Evolutionary conservation across 1,284 basidiomycete genomes (phyloP), one percentile per base, ranked within the genome.

Genomic region (Inonotus obliquus): DNA sequence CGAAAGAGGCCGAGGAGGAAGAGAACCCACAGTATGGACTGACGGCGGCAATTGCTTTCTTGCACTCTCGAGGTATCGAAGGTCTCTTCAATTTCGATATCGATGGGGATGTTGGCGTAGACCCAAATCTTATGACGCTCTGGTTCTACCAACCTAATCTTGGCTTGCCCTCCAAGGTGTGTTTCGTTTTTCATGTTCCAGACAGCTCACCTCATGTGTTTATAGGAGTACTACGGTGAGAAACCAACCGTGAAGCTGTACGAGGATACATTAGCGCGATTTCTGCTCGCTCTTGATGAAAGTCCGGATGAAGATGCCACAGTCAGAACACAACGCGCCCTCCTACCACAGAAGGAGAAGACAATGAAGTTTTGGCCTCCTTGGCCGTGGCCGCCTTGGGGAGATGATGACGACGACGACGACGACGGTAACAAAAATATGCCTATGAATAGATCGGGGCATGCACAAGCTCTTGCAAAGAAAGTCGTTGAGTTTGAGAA

Each of bases 181-280:
- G 64, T 65, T 32, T 3, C 29, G 35, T 54, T 21, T 49, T 4
- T 53, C 21, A 44, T 37, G 6, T 13, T 41, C 32, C 41, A 21
- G 13, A 41, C 57, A 23, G 63, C 49, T 59, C 5, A 66, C 44
- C 63, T 59, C 19, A 32, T 32, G 32, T 25, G 59, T 47, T 17
- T 17, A 4, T 67, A 92, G 87, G 92, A 96, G 76, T 98, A 98
- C 73, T 98, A 94, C 72, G 82, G 90, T 54, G 96, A 98, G 64
- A 77, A 86, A 59, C 77, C 79, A 0, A 83, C 93, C 52, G 73
- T 86, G 23, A 80, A 84, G 25, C 75, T 91, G 11, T 98, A 98
- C 74, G 79, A 82, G 65, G 77, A 79, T 48, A 86, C 92, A 17
- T 76, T 96, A 25, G 80, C 86, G 66, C 81, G 83, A 21, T 79